A percentile compares a stretch with the other conserved stretches of the same genome.
Conservation (phyloP, 257 asterid genomes). For the Euphrasia confusa region DNA sequence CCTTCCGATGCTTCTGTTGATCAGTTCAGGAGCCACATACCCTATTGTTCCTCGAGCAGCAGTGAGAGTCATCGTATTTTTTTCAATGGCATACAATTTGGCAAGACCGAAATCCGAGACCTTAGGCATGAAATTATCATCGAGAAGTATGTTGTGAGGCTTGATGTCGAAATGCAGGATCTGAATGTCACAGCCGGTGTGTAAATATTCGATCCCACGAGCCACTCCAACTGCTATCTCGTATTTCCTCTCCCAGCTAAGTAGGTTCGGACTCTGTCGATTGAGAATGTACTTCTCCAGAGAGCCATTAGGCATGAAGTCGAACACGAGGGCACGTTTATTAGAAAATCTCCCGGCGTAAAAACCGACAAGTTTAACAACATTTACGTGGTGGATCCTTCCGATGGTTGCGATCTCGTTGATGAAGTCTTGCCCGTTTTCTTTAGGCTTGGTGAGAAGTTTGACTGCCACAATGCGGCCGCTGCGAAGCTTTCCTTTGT, state of each 20-base stretch:
- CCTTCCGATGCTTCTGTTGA: slow-evolving; percentile 24
- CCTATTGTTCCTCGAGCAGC: slow-evolving; percentile 34
- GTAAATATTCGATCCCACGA: slow-evolving; percentile 29
- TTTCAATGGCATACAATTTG: slow-evolving; percentile 17
- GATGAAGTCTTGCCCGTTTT: slow-evolving; percentile 31
- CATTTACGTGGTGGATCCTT: slow-evolving; percentile 22
- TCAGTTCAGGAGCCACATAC: slow-evolving; percentile 32
- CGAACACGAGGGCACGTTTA: slow-evolving; percentile 17
- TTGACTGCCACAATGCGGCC: slow-evolving; percentile 32
- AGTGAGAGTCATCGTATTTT: slow-evolving; percentile 22
- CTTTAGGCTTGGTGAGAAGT: slow-evolving; percentile 16
- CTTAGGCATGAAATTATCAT: slow-evolving; percentile 26
- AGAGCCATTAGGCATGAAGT: slow-evolving; percentile 23
- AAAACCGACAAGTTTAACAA: slow-evolving; percentile 24
- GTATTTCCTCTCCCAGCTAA: slow-evolving; percentile 27
- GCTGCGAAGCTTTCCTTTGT: slow-evolving; percentile 34
- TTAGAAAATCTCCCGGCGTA: slow-evolving; percentile 9
- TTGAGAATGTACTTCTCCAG: slow-evolving; percentile 7
- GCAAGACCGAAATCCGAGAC: slow-evolving; percentile 32
- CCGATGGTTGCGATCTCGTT: slow-evolving; percentile 31
- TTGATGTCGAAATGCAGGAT: slow-evolving; percentile 34
- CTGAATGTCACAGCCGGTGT: slow-evolving; percentile 26
- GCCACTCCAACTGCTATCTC: slow-evolving; percentile 34
- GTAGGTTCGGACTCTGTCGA: background rate
- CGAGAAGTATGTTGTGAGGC: slow-evolving; percentile 7